Conservation (phyloP, 345 rosid species). For the Populus nigra region DNA sequence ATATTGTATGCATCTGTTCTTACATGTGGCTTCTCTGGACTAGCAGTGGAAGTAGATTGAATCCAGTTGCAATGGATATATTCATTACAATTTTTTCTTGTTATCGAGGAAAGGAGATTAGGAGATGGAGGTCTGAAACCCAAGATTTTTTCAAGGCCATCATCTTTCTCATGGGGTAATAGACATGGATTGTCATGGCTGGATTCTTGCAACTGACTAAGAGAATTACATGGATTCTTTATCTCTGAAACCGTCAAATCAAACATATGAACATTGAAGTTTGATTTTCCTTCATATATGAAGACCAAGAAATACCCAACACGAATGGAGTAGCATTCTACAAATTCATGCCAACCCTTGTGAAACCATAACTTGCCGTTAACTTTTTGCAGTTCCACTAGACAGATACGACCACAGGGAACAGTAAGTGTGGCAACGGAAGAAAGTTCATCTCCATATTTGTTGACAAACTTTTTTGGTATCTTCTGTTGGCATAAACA, state of each 20-base stretch:
- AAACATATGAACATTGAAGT: slow-evolving; percentile 31
- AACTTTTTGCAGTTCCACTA: slow-evolving; percentile 26
- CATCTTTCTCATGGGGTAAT: slow-evolving; percentile 9
- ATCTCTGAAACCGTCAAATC: slow-evolving; percentile 37
- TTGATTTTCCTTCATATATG: slow-evolving; percentile 35
- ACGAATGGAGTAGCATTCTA: slow-evolving; percentile 24
- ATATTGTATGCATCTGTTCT: slow-evolving; percentile 1
- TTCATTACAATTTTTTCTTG: not conserved
- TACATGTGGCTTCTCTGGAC: not conserved
- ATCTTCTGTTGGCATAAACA: slow-evolving; percentile 28
- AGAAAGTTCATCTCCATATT: slow-evolving; percentile 38
- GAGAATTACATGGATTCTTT: slow-evolving; percentile 26
- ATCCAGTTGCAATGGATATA: not conserved
- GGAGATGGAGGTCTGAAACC: slow-evolving; percentile 7
- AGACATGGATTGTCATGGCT: slow-evolving; percentile 9
- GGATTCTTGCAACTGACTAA: slow-evolving; percentile 13
- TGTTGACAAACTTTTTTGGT: slow-evolving; percentile 36
- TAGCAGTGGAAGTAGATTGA: not conserved
- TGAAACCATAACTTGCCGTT: slow-evolving; percentile 32
- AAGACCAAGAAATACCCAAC: slow-evolving; percentile 38
- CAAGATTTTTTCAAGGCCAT: slow-evolving; percentile 1
- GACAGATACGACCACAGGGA: slow-evolving; percentile 36
- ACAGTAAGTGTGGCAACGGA: slow-evolving; percentile 19
- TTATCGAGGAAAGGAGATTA: not conserved
- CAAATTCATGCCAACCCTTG: slow-evolving; percentile 38